Evolutionary conservation across 768 basidiomycete genomes (phyloP), one percentile per base, ranked within the genome.

Genomic region (Fomitopsis serialis): DNA sequence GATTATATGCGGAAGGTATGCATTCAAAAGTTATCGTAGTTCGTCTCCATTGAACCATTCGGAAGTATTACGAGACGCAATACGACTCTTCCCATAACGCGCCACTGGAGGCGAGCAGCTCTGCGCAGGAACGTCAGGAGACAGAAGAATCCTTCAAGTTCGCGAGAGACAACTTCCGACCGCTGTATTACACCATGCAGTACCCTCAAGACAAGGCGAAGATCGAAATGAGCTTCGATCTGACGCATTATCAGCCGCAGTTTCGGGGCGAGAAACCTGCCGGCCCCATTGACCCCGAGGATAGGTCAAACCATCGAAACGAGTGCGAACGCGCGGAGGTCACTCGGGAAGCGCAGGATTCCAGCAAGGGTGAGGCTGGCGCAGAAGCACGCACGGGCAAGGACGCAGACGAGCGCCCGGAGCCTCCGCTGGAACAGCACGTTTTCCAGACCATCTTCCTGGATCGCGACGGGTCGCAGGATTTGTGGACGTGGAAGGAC

Each of bases 361-460:
- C 44, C 3, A 44, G 24, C 17, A 57, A 53, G 40, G 54, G 45
- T 0, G 23, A 50, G 22, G 54, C 44, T 19, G 62, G 61, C 11
- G 32, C 43, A 32, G 42, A 54, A 1, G 57, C 42, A 9, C 59
- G 59, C 22, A 60, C 60, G 1, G 63, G 61, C 13, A 45, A 56
- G 42, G 60, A 63, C 25, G 48, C 52, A 1, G 42, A 59, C 23
- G 62, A 55, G n/a, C 52, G 32, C 17, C 52, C 56, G 10, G 61
- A 63, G 34, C 69, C 68, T n/a, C 68, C 70, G 1, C 59, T 74
- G 15, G 64, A 69, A n/a, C 57, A 63, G 44, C 76, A 77, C 54
- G 71, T 78, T n/a, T 78, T 77, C 60, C 76, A 78, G 61, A 77
- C 77, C 2, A 76, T 78, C 52, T 78, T 78, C 57, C 68, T 78